A percentile compares a stretch with the other conserved stretches of the same genome.
Evolutionary conservation across 108 stramenopile genomes (phyloP).

Genomic region (Heterococcus sp.): DNA sequence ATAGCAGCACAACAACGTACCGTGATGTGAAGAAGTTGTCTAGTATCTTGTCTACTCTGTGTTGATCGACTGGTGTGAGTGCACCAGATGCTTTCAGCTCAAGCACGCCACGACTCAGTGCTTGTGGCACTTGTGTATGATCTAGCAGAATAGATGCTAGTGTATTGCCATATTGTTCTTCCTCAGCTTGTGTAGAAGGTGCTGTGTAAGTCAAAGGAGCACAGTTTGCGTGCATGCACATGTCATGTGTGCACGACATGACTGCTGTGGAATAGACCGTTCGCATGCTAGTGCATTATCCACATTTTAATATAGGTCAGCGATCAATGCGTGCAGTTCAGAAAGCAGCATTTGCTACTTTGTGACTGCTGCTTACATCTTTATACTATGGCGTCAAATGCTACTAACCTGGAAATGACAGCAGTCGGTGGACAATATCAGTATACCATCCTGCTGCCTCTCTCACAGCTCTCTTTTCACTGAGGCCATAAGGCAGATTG

Average conservation of each 20-base stretch:
- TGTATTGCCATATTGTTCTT: constrained; percentile 9
- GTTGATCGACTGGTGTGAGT: constrained; percentile 13
- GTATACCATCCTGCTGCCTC: constrained; percentile 17
- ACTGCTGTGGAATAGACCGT: not conserved
- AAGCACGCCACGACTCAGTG: constrained; percentile 23
- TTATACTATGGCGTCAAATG: not conserved
- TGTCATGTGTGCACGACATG: not conserved
- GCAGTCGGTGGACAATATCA: not conserved
- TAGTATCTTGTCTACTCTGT: constrained; percentile 31
- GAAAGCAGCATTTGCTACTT: not conserved
- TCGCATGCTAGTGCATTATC: not conserved
- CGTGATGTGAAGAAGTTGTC: constrained; percentile 40
- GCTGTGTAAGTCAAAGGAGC: constrained; percentile 12
- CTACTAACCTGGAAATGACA: not conserved
- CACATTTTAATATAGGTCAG: not conserved
- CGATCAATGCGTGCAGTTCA: not conserved
- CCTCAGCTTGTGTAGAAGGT: constrained; percentile 1
- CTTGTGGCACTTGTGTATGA: constrained; percentile 27
- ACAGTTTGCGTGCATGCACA: constrained; percentile 22
- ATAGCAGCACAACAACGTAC: no score
- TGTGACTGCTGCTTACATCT: not conserved
- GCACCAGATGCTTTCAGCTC: constrained; percentile 11
- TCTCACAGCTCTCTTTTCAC: constrained; percentile 12
- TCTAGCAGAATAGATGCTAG: constrained; percentile 34
- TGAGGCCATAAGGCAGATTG: constrained; percentile 34